Evolutionary conservation across 108 stramenopile species (phyloP).

Genomic region (Fragilaria crotonensis): DNA sequence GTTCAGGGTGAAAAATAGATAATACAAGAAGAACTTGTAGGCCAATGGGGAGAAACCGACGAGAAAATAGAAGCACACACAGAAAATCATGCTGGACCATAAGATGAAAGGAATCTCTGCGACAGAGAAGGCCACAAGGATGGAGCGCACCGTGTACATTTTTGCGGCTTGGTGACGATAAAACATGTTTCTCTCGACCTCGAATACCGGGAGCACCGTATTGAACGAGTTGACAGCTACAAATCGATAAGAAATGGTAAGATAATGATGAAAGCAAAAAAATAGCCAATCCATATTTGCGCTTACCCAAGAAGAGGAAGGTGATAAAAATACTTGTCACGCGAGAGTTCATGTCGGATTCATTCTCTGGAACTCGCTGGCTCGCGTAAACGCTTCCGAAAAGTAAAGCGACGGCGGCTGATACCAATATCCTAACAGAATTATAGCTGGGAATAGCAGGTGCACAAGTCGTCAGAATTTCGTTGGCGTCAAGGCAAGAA

Average conservation of each 20-base stretch:
- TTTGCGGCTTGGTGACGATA: conserved; percentile 63
- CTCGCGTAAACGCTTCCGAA: conserved; percentile 40
- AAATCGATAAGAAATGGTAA: background rate
- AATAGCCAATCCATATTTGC: background rate
- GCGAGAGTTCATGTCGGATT: conserved; percentile 49
- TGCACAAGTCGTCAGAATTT: too few relatives aligned
- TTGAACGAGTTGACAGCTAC: conserved; percentile 43
- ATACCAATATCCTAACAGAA: conserved; percentile 34
- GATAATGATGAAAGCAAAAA: too few relatives aligned
- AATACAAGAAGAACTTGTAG: conserved; percentile 50
- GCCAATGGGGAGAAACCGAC: conserved; percentile 40
- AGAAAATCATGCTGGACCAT: conserved; percentile 36
- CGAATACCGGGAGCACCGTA: conserved; percentile 54
- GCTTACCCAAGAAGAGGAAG: conserved; percentile 31
- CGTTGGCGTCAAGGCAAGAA: too few relatives aligned
- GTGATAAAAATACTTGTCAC: conserved; percentile 57
- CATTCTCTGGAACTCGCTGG: conserved; percentile 32
- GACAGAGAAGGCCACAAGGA: conserved; percentile 41
- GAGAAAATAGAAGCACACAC: conserved; percentile 49
- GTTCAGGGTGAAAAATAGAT: conserved; percentile 22
- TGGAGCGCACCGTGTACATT: conserved; percentile 46
- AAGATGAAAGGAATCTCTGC: conserved; percentile 56
- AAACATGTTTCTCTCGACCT: conserved; percentile 71
- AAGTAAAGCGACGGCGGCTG: conserved; percentile 20
- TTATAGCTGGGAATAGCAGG: conserved; percentile 65